These are phyloP conservation scores for Delonix regia DNA, from an alignment of 306 rosid genomes.

Conservation along the genomic window DNA sequence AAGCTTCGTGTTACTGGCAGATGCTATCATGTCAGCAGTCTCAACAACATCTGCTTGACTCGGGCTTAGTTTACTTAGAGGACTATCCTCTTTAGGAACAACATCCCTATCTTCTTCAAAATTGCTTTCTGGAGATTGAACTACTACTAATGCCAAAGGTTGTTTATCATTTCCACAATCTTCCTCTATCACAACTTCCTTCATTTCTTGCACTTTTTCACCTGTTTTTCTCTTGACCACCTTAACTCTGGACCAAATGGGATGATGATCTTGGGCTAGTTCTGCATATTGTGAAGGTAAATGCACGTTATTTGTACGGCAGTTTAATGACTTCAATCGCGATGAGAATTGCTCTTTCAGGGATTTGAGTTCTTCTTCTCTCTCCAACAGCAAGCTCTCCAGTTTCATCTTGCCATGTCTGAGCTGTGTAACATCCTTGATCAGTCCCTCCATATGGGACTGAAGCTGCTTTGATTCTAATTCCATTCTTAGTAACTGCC, in stretches of 20 bases:
- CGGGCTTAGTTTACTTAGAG: conserved; percentile 36
- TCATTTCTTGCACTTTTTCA: conserved; percentile 54
- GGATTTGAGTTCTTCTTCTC: conserved; percentile 62
- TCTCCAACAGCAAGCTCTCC: conserved; percentile 65
- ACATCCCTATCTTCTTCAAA: conserved; percentile 42
- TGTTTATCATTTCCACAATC: conserved; percentile 39
- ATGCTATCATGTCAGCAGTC: conserved; percentile 37
- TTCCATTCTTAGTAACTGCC: conserved; percentile 84
- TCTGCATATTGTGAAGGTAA: conserved; percentile 48
- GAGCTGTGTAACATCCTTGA: conserved; percentile 70
- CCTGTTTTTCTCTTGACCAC: conserved; percentile 52
- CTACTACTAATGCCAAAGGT: conserved; percentile 27
- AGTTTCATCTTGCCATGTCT: conserved; percentile 71
- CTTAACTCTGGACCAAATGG: conserved; percentile 53
- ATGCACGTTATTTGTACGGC: conserved; percentile 43
- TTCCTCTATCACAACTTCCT: conserved; percentile 49
- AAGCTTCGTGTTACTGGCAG: conserved; percentile 58
- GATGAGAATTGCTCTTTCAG: conserved; percentile 64
- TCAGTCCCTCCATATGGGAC: conserved; percentile 66
- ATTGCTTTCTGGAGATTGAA: conserved; percentile 46
- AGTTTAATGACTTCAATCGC: conserved; percentile 48
- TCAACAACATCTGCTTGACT: conserved; percentile 35
- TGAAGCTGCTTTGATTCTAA: conserved; percentile 81
- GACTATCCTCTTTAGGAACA: conserved; percentile 32
- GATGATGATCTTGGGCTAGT: conserved; percentile 37